These are phyloP conservation scores for Penicillium bialowiezense DNA, from an alignment of 495 filamentous ascomycete genomes.

Conservation along the genomic window DNA sequence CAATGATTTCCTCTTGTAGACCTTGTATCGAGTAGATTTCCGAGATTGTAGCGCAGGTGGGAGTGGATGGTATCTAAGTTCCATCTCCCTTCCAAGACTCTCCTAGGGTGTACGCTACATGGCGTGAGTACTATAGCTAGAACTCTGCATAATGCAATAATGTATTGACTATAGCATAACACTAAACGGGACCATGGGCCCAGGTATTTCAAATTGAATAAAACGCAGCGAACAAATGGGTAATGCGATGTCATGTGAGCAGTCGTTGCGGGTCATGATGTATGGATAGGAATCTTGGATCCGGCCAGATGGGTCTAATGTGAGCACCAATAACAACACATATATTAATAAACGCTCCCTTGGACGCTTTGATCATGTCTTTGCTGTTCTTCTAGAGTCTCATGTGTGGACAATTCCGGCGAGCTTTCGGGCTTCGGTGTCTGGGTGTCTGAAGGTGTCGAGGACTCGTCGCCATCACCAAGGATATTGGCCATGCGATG, in stretches of 20 bases:
- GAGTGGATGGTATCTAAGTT: too few species aligned
- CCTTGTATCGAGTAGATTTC: background rate
- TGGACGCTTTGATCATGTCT: constrained; percentile 36
- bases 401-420: background rate
- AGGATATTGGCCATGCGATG: constrained; percentile 42
- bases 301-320: background rate
- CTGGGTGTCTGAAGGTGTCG: constrained; percentile 9
- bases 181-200: background rate
- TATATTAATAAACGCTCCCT: constrained; percentile 38
- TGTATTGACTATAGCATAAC: background rate
- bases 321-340: background rate
- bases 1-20: background rate
- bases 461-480: constrained; percentile 29
- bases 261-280: constrained; percentile 6
- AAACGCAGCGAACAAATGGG: constrained; percentile 1
- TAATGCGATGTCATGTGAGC: constrained; percentile 3
- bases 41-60: too few species aligned
- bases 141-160: background rate
- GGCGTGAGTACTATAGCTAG: too few species aligned
- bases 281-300: background rate
- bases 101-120: too few species aligned
- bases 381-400: constrained; percentile 26
- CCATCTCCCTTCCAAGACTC: too few species aligned
- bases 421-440: constrained; percentile 3
- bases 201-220: background rate